Percentiles rank a stretch among this genome's conserved stretches.
These are phyloP conservation scores for Penicillium sp. DNA, from an alignment of 2,329 filamentous ascomycete genomes.

Conservation along the genomic window DNA sequence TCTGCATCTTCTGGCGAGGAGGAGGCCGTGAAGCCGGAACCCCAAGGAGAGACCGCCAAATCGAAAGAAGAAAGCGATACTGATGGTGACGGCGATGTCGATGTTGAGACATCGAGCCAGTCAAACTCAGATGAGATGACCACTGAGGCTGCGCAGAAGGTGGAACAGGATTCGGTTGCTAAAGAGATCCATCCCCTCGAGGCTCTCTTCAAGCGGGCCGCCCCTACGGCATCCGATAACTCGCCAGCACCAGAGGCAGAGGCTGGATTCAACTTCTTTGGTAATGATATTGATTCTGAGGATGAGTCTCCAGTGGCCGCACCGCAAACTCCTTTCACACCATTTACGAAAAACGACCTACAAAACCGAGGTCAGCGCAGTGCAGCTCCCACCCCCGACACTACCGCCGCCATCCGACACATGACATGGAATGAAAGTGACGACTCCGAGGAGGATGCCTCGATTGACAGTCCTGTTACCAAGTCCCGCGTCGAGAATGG, in stretches of 20 bases:
- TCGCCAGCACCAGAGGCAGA: slow-evolving; percentile 45
- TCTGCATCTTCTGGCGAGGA: slow-evolving; percentile 27
- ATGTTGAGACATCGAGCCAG: neutral
- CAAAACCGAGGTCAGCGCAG: slow-evolving; percentile 68
- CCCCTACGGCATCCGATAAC: slow-evolving; percentile 41
- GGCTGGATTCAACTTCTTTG: slow-evolving; percentile 78
- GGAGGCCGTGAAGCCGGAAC: slow-evolving; percentile 16
- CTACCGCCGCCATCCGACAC: slow-evolving; percentile 64
- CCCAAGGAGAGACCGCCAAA: slow-evolving; percentile 6
- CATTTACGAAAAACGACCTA: slow-evolving; percentile 76
- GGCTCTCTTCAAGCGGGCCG: slow-evolving; percentile 79
- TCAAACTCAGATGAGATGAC: slow-evolving; percentile 11
- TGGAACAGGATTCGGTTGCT: slow-evolving; percentile 34
- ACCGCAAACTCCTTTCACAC: slow-evolving; percentile 83
- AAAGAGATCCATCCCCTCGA: slow-evolving; percentile 79
- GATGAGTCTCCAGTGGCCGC: slow-evolving; percentile 46
- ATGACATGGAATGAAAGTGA: slow-evolving; percentile 32
- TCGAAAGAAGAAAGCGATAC: slow-evolving; percentile 9
- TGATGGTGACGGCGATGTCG: slow-evolving; percentile 5
- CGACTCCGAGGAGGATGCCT: slow-evolving; percentile 22
- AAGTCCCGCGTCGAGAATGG: slow-evolving; percentile 16
- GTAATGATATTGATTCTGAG: slow-evolving; percentile 51
- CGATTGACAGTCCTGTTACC: slow-evolving; percentile 27
- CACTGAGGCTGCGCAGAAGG: slow-evolving; percentile 12
- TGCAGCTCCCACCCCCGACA: slow-evolving; percentile 92